These are phyloP conservation scores for Clausena lansium DNA, from an alignment of 345 rosid species.

Conservation along the genomic window DNA sequence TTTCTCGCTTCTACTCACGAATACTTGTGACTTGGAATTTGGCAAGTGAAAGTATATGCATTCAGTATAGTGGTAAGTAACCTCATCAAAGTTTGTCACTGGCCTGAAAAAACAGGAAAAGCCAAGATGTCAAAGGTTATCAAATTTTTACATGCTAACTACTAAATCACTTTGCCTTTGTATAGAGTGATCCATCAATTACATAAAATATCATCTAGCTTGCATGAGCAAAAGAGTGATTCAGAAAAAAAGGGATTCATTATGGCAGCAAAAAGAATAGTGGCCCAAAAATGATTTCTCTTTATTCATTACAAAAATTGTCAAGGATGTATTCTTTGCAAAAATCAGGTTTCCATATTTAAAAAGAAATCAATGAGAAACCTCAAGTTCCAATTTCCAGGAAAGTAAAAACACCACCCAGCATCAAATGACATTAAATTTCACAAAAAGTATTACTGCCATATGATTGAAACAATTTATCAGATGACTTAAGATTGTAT, in stretches of 20 bases:
- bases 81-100: too few species aligned
- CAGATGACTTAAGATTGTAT: background rate
- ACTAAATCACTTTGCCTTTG: too few species aligned
- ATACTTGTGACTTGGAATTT: constrained; percentile 64
- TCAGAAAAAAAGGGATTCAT: background rate
- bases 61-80: constrained; percentile 82
- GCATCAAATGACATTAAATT: background rate
- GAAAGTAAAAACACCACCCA: background rate
- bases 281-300: background rate
- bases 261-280: background rate
- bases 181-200: too few species aligned
- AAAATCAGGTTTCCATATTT: too few species aligned
- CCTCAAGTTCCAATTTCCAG: background rate
- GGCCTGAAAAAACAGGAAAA: too few species aligned
- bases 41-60: constrained; percentile 65
- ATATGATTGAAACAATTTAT: background rate
- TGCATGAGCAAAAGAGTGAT: background rate
- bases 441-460: background rate
- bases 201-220: background rate
- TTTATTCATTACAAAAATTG: background rate
- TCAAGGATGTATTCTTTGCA: too few species aligned
- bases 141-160: too few species aligned
- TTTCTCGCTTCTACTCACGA: background rate
- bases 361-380: too few species aligned
- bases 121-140: too few species aligned